Conservation (phyloP, 2,329 filamentous ascomycete genomes). For the Fusarium algeriense region DNA sequence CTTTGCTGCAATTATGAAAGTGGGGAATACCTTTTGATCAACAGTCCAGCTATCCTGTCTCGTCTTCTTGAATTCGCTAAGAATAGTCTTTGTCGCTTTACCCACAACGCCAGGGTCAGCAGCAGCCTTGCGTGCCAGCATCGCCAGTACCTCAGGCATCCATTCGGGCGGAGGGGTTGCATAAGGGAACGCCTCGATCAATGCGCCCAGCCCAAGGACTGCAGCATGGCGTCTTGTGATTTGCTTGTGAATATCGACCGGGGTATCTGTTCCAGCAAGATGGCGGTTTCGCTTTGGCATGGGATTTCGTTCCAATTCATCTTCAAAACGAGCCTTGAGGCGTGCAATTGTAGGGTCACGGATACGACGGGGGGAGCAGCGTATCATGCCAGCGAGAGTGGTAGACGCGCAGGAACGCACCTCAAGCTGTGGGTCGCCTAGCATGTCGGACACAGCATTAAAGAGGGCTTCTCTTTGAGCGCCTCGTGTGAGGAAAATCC, state of each 20-base stretch:
- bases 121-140: constrained; percentile 85
- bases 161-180: constrained; percentile 90
- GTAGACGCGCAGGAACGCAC: constrained; percentile 93
- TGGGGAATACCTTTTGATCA: constrained; percentile 86
- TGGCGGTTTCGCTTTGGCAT: constrained; percentile 80
- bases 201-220: constrained; percentile 87
- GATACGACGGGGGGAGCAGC: constrained; percentile 86
- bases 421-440: constrained; percentile 90
- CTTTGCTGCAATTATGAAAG: neutral
- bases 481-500: constrained; percentile 85
- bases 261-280: constrained; percentile 74
- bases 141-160: constrained; percentile 93
- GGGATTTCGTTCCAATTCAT: constrained; percentile 82
- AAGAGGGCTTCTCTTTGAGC: constrained; percentile 85
- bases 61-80: constrained; percentile 99
- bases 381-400: constrained; percentile 96
- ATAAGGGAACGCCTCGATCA: constrained; percentile 97
- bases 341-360: constrained; percentile 81
- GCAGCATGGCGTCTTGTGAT: constrained; percentile 89
- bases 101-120: constrained; percentile 92
- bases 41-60: constrained; percentile 98
- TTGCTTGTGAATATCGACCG: constrained; percentile 78
- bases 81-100: constrained; percentile 92
- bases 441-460: constrained; percentile 94
- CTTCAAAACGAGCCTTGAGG: constrained; percentile 83